Evolutionary conservation across 169 alveolate genomes (phyloP), one percentile per base, ranked within the genome.

Genomic region (Babesia sp.): DNA sequence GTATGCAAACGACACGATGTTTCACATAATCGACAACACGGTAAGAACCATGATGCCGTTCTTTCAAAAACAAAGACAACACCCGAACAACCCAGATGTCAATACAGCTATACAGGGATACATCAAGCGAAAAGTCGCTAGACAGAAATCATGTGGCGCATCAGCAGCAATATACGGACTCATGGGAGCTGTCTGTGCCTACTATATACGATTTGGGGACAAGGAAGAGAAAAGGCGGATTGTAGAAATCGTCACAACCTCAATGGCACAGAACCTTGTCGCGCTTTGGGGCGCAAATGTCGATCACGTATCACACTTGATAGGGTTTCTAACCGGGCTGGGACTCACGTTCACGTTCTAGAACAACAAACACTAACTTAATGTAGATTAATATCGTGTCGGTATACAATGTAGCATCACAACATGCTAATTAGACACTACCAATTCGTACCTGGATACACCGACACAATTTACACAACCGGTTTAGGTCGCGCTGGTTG

Each of bases 81-180:
- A 34, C 3, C 29, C 59, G 1, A 42, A 33, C 42, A 29, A 34
- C 39, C 61, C 53, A 1, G 74, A 64, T 9, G 53, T 64, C 2
- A 56, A 64, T 3, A 1, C 33, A 29, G 48, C 74, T 1, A n/a
- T 64, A 20, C 34, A 64, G 16, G 26, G 26, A n/a, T 64, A 64
- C 34, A 29, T 64, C 20, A 64, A 31, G 37, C 44, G 74, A 3
- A 64, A 64, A 33, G 11, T 18, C 8, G 36, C 6, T 36, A 44
- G 42, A 18, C 54, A 39, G 45, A 28, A 67, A 18, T 34, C 68
- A 9, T 79, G 87, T 22, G 87, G 87, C 42, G 84, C 89, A 3
- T 71, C 85, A 1, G n/a, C 81, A 48, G 71, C 84, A 33, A 81
- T 81, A 0, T 81, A 69, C 37, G 89, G 89, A 16, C 75, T 81